A percentile compares a stretch with the other conserved stretches of the same genome.
These are phyloP conservation scores for Aspergillus pseudonomiae DNA, from an alignment of 2,329 filamentous ascomycete genomes.

Conservation along the genomic window DNA sequence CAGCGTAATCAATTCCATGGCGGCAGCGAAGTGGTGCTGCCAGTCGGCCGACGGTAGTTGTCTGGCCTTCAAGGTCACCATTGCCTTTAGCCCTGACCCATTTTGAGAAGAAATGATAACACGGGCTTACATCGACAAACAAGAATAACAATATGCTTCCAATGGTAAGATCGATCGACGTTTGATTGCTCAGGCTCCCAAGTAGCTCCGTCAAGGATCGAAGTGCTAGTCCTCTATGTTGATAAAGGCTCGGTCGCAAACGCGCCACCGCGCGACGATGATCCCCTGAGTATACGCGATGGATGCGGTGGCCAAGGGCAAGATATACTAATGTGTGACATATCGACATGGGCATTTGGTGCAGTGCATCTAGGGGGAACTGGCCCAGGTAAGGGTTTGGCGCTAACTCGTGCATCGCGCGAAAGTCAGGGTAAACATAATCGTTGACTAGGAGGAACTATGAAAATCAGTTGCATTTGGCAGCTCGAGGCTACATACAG, in stretches of 20 bases:
- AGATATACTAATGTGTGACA: constrained; percentile 11
- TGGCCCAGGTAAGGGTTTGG: constrained; percentile 7
- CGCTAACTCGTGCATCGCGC: constrained; percentile 6
- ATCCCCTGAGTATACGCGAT: neutral
- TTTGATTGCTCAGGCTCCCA: neutral
- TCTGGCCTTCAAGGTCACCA: neutral
- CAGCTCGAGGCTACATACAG: neutral
- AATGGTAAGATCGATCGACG: constrained; percentile 4
- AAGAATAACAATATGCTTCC: constrained; percentile 12
- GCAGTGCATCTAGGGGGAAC: constrained; percentile 6
- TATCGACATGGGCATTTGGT: neutral
- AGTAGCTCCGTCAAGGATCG: constrained; percentile 4
- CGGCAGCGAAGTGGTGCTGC: constrained; percentile 11
- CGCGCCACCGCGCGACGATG: neutral
- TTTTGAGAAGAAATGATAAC: neutral
- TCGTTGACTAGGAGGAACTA: constrained; percentile 4
- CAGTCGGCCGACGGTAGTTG: constrained; percentile 9
- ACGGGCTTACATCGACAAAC: constrained; percentile 10
- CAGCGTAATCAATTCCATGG: constrained; percentile 7
- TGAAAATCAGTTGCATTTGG: neutral
- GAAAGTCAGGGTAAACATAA: constrained; percentile 4
- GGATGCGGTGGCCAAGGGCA: constrained; percentile 8
- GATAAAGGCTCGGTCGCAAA: constrained; percentile 6
- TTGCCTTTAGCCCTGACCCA: neutral
- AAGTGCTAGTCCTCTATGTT: constrained; percentile 12